Evolutionary conservation across 208 protist species (phyloP), one percentile per base, ranked within the genome.

Genomic region (Phytomonas francai): DNA sequence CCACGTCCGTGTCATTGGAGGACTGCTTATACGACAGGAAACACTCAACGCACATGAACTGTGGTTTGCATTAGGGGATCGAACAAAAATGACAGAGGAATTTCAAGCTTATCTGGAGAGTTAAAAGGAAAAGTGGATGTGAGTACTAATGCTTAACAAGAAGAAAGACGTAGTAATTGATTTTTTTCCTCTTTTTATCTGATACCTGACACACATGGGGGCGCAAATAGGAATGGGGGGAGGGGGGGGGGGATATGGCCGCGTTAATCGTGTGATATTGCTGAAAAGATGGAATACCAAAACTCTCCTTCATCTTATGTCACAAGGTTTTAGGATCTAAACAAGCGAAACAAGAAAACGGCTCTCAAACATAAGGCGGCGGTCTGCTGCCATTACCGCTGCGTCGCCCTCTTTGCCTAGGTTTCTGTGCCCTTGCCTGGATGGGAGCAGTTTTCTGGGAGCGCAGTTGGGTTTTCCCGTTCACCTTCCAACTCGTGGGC

Each of bases 21-120:
- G 78, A 31, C 49, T 83, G 69, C 79, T 97, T 58, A 73, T 93
- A 39, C 73, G 85, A 59, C 87, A 94, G 61, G 93, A 97, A 74
- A 89, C 87, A 30, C 78, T 97, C 45, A 80, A 74, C 8, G 89
- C 86, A 33, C 85, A 93, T 49, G 89, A 95, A 54, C 72, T 97
- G 59, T 88, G 80, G 77, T 72, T 84, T 34, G 39, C 85, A 5
- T 79, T 95, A 14, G 89, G 89, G 29, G 79, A 83, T 62, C 77
- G 89, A 28, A 84, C 86, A 29, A 68, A 81, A 56, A 88, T 91
- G 80, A 79, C 85, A 33, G 85, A 83, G 71, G 86, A 93, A 75
- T 91, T 95, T 68, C 71, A 77, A 57, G 80, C 73, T 22, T 93
- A 93, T 67, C 74, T 93, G 61, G 78, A 89, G 73, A 92, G 76